Evolutionary conservation across 495 filamentous ascomycete genomes (phyloP), one percentile per base, ranked within the genome.

Genomic region (Neurospora sp.): DNA sequence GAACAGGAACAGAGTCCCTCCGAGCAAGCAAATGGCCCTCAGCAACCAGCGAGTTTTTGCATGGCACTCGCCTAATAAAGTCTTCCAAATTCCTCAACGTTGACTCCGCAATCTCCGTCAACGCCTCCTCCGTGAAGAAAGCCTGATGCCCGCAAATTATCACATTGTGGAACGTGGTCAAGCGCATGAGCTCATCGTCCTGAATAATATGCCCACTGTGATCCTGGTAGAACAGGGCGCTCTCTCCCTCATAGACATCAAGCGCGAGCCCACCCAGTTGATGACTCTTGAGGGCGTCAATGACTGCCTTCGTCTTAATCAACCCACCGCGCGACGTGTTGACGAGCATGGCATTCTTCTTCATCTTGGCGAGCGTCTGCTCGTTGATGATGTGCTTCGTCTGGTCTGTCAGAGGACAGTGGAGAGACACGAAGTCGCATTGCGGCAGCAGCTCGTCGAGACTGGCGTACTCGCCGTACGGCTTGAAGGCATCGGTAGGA

Each of bases 101-200:
- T 14, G 85, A 86, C n/a, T 86, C 85, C 5, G 90, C 85, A 77
- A 92, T 92, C 80, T 90, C 88, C 3, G 80, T 83, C 62, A 92
- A 77, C 5, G 90, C 90, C 80, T 92, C 90, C 31, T 86, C 79
- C 2, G 91, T 92, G 71, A 92, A 90, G 79, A 92, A 92, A 2
- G 87, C 91, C 82, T 92, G 91, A 75, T 92, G 91, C 0, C 90
- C 89, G 74, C 87, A 89, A 72, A 92, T 80, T 66, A 92, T 76
- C 7, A 92, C 91, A 73, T 92, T 92, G 66, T 87, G 91, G 75
- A 92, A 92, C 1, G 90, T 91, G 79, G 90, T 87, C 73, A 93
- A 77, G n/a, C 91, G 87, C 86, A 87, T 88, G 41, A 93, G 78
- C 69, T 88, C 85, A 76, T 92, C 91, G 75, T 93, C 91, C 49